Evolutionary conservation across 495 filamentous ascomycete species (phyloP).

Genomic region (Hyaloscypha finlandica): DNA sequence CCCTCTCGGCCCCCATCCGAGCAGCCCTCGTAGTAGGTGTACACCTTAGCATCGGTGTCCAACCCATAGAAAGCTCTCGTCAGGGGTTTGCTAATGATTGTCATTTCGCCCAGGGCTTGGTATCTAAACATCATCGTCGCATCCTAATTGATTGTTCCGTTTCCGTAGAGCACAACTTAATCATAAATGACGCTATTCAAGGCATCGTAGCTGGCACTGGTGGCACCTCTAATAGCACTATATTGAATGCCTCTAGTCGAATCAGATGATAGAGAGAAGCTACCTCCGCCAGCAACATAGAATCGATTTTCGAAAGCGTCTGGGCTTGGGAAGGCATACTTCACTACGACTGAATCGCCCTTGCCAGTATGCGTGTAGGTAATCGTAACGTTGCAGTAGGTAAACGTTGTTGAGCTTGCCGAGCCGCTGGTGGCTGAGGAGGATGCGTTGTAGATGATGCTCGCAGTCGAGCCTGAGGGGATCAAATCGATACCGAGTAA

Average conservation of each 20-base stretch:
- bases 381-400: conserved; percentile 43
- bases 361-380: conserved; percentile 41
- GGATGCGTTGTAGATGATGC: conserved; percentile 30
- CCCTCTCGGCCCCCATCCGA: conserved; percentile 56
- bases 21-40: conserved; percentile 56
- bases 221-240: conserved; percentile 42
- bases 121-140: conserved; percentile 44
- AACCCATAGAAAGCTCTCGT: conserved; percentile 38
- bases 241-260: conserved; percentile 32
- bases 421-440: too few relatives aligned
- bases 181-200: conserved; percentile 38
- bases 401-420: conserved; percentile 20
- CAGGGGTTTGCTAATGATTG: conserved; percentile 40
- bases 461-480: conserved; percentile 30
- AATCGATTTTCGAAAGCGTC: conserved; percentile 31
- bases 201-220: conserved; percentile 43
- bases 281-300: conserved; percentile 32
- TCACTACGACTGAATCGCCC: conserved; percentile 26
- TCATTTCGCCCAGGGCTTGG: conserved; percentile 40
- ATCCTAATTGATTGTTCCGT: conserved; percentile 48
- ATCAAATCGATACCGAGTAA: conserved; percentile 30
- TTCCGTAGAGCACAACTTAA: conserved; percentile 37
- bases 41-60: conserved; percentile 40
- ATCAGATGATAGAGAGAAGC: conserved; percentile 26
- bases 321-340: conserved; percentile 33